Evolutionary conservation across 1,284 basidiomycete genomes (phyloP).

Genomic region (Microbotryum violaceum): DNA sequence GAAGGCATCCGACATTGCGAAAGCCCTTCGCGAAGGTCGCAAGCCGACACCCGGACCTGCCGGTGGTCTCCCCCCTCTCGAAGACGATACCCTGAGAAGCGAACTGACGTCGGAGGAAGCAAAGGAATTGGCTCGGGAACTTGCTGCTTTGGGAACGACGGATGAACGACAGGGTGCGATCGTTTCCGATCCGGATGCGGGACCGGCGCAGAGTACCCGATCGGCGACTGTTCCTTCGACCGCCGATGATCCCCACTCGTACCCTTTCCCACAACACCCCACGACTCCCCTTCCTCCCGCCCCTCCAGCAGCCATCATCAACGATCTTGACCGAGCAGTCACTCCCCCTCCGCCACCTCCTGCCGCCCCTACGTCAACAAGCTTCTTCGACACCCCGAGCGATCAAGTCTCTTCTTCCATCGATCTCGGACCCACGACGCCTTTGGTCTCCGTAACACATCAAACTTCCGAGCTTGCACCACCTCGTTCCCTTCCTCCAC

Average conservation of each 20-base stretch:
- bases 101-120: conserved; percentile 19
- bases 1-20: conserved; percentile 83
- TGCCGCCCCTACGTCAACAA: neutral
- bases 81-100: neutral
- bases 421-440: neutral
- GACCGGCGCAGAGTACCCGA: conserved; percentile 1
- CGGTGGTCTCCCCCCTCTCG: conserved; percentile 17
- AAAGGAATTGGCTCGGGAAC: conserved; percentile 24
- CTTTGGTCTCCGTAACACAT: conserved; percentile 15
- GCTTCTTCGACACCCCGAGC: neutral
- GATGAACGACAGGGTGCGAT: neutral
- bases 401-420: neutral
- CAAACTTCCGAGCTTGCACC: conserved; percentile 18
- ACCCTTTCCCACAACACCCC: conserved; percentile 25
- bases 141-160: conserved; percentile 14
- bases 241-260: neutral
- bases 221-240: neutral
- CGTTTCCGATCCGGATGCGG: neutral
- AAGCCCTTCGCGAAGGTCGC: conserved; percentile 77
- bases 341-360: neutral
- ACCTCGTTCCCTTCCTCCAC: conserved; percentile 11
- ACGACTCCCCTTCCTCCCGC: conserved; percentile 3
- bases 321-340: neutral
- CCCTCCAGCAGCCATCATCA: neutral
- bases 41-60: conserved; percentile 52